These are phyloP conservation scores for Phytophthora fragariaefolia DNA, from an alignment of 352 stramenopile genomes.

Conservation along the genomic window DNA sequence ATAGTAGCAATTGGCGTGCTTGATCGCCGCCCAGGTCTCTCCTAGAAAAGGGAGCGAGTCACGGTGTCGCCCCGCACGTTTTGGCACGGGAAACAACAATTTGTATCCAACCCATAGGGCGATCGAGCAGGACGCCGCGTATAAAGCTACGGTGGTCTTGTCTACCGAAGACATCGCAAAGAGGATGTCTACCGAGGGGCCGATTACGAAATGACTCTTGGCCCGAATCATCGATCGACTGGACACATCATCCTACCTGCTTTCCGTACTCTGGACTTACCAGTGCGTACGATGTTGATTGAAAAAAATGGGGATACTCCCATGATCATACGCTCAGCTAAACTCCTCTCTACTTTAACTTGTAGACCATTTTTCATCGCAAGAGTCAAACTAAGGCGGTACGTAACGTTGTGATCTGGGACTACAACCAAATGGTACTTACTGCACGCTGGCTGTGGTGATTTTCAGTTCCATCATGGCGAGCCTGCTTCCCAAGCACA, in stretches of 20 bases:
- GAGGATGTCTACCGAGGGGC: not conserved
- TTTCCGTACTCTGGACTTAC: not conserved
- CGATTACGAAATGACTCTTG: slow-evolving; percentile 15
- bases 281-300: too few relatives aligned
- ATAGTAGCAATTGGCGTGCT: slow-evolving; percentile 31
- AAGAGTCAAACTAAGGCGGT: slow-evolving; percentile 35
- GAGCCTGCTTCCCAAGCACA: slow-evolving; percentile 52
- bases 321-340: too few relatives aligned
- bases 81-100: slow-evolving; percentile 16
- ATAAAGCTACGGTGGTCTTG: slow-evolving; percentile 7
- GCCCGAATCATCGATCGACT: not conserved
- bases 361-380: slow-evolving; percentile 38
- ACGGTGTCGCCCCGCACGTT: slow-evolving; percentile 32
- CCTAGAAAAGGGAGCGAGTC: slow-evolving; percentile 25
- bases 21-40: slow-evolving; percentile 29
- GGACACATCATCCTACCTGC: not conserved
- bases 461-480: slow-evolving; percentile 68
- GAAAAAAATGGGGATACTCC: too few relatives aligned
- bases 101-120: slow-evolving; percentile 19
- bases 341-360: slow-evolving; percentile 15
- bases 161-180: slow-evolving; percentile 4
- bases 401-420: slow-evolving; percentile 33
- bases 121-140: slow-evolving; percentile 23
- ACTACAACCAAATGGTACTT: slow-evolving; percentile 47
- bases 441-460: slow-evolving; percentile 38